Base-by-base conservation (phyloP, 2,329 filamentous ascomycete species). In the Nannizziopsis barbatae region DNA sequence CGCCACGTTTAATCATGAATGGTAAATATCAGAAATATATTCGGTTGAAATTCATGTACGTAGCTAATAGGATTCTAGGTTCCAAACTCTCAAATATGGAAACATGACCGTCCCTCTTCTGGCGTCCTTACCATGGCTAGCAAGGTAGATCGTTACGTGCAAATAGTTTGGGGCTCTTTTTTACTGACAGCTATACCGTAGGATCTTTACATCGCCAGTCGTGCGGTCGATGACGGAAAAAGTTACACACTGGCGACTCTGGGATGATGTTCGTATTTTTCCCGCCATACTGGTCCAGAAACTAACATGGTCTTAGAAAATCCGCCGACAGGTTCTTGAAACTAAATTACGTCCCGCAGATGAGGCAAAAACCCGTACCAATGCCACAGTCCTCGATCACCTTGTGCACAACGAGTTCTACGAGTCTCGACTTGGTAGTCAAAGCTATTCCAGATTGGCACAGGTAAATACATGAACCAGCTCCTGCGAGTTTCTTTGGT, bases 41-140 rank as follows among this genome's bases (percentile, higher is more conserved):
- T 27, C 7, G 15, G 9, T 31, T 7, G n/a, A 5, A 35, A 36
- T 33, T 9, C 6, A 10, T 7, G 8, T 39, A 20, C 10, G 10
- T n/a, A 10, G 43, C 43, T 46, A 46, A 46, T 27, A 18, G 7
- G 10, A 32, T 14, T 14, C 7, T 15, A 46, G 43, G 43, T 46
- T 46, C 33, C 20, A 37, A 20, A 46, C 33, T 1, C 32, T 46
- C 10, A 46, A 46, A 20, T n/a, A 46, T 20, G 43, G 43, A n/a
- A 39, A 15, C n/a, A 20, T 46, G 22, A 39, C 43, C 5, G 32
- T 46, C 17, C 43, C 43, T 7, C 43, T 46, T 37, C 33, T 46
- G 32, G 43, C 32, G 5, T 15, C 15, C 20, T 32, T 39, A 10
- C 43, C 43, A 12, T 46, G 43, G 43, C 14, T 46, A 14, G 43